Conservation (phyloP, 2,329 filamentous ascomycete species). For the Cadophora gregata region DNA sequence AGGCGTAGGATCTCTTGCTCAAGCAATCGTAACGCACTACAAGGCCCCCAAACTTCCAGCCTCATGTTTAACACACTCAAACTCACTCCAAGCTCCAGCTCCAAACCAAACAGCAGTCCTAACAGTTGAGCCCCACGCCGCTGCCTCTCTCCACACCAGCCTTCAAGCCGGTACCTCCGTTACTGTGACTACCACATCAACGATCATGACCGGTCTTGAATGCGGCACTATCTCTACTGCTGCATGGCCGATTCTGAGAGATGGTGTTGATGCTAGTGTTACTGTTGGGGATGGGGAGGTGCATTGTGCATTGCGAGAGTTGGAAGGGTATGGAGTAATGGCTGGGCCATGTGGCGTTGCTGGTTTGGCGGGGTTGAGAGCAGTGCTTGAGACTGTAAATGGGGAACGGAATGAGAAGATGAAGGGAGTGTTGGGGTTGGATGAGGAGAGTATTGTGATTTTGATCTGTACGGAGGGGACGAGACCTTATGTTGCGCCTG, state of each 20-base stretch:
- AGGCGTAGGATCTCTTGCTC: constrained; percentile 75
- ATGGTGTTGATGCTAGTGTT: constrained; percentile 51
- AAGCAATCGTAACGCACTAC: constrained; percentile 74
- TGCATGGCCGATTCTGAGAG: constrained; percentile 52
- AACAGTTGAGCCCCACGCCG: constrained; percentile 74
- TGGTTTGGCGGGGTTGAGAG: constrained; percentile 59
- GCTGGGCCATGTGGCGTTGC: constrained; percentile 60
- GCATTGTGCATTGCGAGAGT: constrained; percentile 49
- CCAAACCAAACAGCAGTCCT: constrained; percentile 52
- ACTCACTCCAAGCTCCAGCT: too few species aligned
- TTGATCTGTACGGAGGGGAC: constrained; percentile 70
- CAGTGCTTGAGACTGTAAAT: constrained; percentile 43
- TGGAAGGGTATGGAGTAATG: constrained; percentile 46
- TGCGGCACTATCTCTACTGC: constrained; percentile 55
- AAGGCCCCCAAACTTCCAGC: constrained; percentile 33
- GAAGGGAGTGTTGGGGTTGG: constrained; percentile 49
- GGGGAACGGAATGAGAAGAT: not conserved
- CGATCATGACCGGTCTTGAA: constrained; percentile 58
- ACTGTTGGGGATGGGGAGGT: constrained; percentile 52
- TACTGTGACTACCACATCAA: constrained; percentile 47
- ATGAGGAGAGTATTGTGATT: constrained; percentile 61
- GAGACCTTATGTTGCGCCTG: constrained; percentile 56
- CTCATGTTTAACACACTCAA: not conserved
- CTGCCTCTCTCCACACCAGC: constrained; percentile 61
- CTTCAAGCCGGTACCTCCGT: constrained; percentile 48